Percentiles rank a stretch among this genome's conserved stretches.
Evolutionary conservation across 768 basidiomycete genomes (phyloP).

Genomic region (Cystofilobasidium capitatum): DNA sequence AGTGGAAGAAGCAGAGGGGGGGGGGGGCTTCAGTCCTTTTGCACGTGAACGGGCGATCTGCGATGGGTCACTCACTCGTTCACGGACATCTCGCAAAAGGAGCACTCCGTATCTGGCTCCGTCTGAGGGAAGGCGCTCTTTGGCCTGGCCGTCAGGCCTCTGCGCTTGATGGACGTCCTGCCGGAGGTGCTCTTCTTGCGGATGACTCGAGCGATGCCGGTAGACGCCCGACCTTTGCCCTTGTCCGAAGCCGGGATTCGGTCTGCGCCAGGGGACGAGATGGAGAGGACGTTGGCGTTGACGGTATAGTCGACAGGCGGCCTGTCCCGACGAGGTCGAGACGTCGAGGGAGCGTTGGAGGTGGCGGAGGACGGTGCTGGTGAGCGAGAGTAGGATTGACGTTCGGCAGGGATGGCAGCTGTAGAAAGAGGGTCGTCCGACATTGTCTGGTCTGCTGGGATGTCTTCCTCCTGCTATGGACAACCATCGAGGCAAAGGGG

Average conservation of each 20-base stretch:
- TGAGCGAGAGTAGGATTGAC: not conserved
- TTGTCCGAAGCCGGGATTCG: not conserved
- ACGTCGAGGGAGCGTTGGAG: not conserved
- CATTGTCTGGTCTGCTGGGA: not conserved
- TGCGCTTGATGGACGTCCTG: not conserved
- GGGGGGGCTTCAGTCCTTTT: no score
- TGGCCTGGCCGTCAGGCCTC: not conserved
- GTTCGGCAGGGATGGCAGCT: not conserved
- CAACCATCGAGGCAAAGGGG: no score
- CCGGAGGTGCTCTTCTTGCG: not conserved
- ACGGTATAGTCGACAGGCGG: not conserved
- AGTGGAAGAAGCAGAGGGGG: conserved; percentile 8
- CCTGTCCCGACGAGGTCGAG: not conserved
- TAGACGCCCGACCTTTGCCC: not conserved
- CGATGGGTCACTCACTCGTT: conserved; percentile 55
- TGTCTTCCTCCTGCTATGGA: not conserved
- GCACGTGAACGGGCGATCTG: no score
- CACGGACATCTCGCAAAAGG: conserved; percentile 58
- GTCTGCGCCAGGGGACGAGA: not conserved
- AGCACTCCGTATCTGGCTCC: conserved; percentile 58
- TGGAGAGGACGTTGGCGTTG: not conserved
- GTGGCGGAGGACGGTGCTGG: not conserved
- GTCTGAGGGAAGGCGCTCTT: conserved; percentile 17
- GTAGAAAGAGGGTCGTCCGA: not conserved
- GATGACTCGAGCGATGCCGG: not conserved